phyloP scores from a whole-genome alignment of 1,139 yeast species.

The Keqinozyma sinolaborantium region DNA sequence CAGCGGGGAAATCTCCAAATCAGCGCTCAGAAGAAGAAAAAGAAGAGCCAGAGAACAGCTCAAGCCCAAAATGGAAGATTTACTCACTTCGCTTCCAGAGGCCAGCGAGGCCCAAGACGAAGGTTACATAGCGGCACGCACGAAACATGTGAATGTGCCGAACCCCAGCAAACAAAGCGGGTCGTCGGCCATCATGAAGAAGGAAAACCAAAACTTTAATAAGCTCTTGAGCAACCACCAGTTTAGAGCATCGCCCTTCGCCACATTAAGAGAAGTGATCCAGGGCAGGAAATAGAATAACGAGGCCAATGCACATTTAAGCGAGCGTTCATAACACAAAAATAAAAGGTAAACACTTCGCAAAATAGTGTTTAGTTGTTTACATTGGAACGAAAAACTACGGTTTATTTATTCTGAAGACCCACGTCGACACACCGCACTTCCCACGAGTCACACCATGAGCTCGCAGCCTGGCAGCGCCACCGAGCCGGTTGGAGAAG shows the following conservation, averaged over 20 bases:
- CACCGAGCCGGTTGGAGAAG: no score
- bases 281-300: not conserved
- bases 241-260: constrained; percentile 57
- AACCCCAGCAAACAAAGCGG: constrained; percentile 58
- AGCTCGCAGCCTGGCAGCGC: no score
- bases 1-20: constrained; percentile 53
- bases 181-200: constrained; percentile 46
- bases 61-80: constrained; percentile 63
- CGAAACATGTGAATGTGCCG: constrained; percentile 47
- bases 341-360: not conserved
- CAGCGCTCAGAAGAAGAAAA: constrained; percentile 62
- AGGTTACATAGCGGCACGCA: constrained; percentile 10
- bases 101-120: constrained; percentile 8
- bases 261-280: constrained; percentile 49
- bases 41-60: constrained; percentile 60
- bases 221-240: constrained; percentile 48
- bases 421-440: no score
- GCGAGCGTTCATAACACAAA: constrained; percentile 1
- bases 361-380: not conserved
- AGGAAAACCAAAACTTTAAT: constrained; percentile 55
- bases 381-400: not conserved
- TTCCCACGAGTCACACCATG: no score
- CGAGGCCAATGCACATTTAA: constrained; percentile 1
- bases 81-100: constrained; percentile 50
- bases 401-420: not conserved